A percentile compares a stretch with the other conserved stretches of the same genome.
Evolutionary conservation across 176 grass and related monocot species (phyloP).

Genomic region (Hsuehochloa calcarea): DNA sequence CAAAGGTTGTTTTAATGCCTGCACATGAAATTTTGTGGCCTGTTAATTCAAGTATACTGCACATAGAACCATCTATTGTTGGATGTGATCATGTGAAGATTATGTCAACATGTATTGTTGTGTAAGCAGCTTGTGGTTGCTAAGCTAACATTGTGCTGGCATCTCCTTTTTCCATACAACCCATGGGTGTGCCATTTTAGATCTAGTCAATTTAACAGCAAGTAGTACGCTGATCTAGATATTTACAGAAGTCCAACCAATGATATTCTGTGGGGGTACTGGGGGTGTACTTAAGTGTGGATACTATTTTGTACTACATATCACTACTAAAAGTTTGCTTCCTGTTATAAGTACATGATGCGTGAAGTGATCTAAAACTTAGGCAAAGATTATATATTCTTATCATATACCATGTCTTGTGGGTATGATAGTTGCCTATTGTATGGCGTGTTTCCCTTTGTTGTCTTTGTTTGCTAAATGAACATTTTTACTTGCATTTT

Average conservation of each 20-base stretch:
- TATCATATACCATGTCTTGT: neutral
- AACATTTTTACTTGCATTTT: neutral
- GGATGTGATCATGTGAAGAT: neutral
- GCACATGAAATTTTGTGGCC: neutral
- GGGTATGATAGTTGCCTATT: neutral
- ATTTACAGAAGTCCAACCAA: neutral
- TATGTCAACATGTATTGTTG: neutral
- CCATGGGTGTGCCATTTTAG: neutral
- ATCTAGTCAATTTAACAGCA: neutral
- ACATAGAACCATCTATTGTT: neutral
- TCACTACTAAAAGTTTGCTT: neutral
- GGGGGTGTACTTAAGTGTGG: neutral
- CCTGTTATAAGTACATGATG: slow-evolving; percentile 6
- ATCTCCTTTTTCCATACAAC: neutral
- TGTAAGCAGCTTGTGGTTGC: slow-evolving; percentile 1
- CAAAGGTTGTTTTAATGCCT: neutral
- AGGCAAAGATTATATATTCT: neutral
- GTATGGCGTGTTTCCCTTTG: neutral
- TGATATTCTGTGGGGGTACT: neutral
- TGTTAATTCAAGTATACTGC: neutral
- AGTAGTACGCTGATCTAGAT: neutral
- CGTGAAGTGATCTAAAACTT: slow-evolving; percentile 15
- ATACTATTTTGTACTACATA: neutral
- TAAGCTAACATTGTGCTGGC: neutral
- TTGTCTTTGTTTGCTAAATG: neutral